A percentile compares a stretch with the other conserved stretches of the same genome.
These are phyloP conservation scores for Saccharomycopsis selenospora DNA, from an alignment of 805 yeast species.

Conservation along the genomic window DNA sequence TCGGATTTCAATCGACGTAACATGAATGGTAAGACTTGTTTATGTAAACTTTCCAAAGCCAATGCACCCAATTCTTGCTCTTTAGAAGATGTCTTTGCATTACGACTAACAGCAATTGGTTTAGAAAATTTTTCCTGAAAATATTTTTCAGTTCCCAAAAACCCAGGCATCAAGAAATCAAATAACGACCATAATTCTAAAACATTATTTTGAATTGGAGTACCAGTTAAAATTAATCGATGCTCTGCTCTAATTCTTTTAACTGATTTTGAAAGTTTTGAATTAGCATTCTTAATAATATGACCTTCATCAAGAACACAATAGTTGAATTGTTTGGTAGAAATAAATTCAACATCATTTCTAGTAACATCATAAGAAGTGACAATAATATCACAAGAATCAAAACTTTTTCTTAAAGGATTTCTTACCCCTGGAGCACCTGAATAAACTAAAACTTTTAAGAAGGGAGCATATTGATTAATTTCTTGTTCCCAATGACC, in stretches of 20 bases:
- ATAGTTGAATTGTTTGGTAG: constrained; percentile 69
- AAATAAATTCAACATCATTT: constrained; percentile 68
- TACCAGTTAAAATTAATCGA: constrained; percentile 85
- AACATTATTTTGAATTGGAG: constrained; percentile 97
- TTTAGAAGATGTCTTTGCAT: constrained; percentile 77
- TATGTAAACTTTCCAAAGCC: constrained; percentile 92
- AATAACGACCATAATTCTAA: constrained; percentile 95
- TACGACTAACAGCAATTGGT: constrained; percentile 91
- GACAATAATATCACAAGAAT: constrained; percentile 71
- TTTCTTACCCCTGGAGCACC: constrained; percentile 81
- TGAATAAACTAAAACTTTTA: constrained; percentile 78
- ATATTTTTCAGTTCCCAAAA: constrained; percentile 87
- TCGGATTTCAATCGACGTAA: constrained; percentile 93
- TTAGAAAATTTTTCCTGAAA: constrained; percentile 96
- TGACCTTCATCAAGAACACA: constrained; percentile 98
- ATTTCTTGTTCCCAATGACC: constrained; percentile 99
- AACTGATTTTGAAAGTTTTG: constrained; percentile 84
- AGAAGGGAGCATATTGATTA: constrained; percentile 79
- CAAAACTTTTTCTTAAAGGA: constrained; percentile 45
- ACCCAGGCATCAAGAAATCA: constrained; percentile 98
- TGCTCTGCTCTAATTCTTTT: constrained; percentile 80
- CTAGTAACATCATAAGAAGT: constrained; percentile 96
- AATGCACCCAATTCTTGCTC: constrained; percentile 97
- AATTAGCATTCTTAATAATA: constrained; percentile 83
- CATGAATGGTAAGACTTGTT: constrained; percentile 95